Conservation (phyloP, 495 filamentous ascomycete genomes). For the Aspergillus panamensis region DNA sequence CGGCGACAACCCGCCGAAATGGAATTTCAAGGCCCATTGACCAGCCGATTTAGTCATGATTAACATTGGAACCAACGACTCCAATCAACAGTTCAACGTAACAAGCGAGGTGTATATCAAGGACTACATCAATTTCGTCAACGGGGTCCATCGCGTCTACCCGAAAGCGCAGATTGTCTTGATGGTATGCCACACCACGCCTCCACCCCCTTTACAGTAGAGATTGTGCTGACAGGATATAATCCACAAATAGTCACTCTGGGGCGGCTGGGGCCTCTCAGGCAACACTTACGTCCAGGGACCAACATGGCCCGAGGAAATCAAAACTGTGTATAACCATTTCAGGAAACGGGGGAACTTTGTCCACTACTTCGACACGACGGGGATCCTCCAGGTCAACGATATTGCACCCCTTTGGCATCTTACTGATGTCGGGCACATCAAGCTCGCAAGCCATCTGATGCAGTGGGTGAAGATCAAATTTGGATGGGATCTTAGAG, state of each 20-base stretch:
- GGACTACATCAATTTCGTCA: constrained; percentile 56
- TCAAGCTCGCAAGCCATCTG: constrained; percentile 64
- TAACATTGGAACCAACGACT: constrained; percentile 66
- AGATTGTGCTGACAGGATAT: background rate
- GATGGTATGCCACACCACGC: constrained; percentile 43
- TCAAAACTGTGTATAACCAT: constrained; percentile 51
- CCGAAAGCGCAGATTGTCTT: constrained; percentile 61
- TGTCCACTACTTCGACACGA: constrained; percentile 66
- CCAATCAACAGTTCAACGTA: constrained; percentile 55
- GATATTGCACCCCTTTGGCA: constrained; percentile 62
- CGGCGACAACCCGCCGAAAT: constrained; percentile 54
- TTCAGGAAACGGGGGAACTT: constrained; percentile 51
- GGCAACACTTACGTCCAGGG: constrained; percentile 54
- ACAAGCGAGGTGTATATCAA: constrained; percentile 48
- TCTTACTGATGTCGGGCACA: constrained; percentile 62
- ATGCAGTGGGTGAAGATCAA: constrained; percentile 51
- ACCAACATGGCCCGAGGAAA: constrained; percentile 48
- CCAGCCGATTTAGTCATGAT: constrained; percentile 64
- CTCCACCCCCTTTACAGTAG: background rate
- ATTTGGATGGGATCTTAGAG: constrained; percentile 58
- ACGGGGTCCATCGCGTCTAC: constrained; percentile 57
- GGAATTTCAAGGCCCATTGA: constrained; percentile 56
- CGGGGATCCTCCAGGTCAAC: constrained; percentile 64
- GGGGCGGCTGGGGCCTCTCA: constrained; percentile 52
- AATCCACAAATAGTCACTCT: constrained; percentile 48